Evolutionary conservation across 257 asterid genomes (phyloP), one percentile per base, ranked within the genome.

Genomic region (Asclepias syriaca): DNA sequence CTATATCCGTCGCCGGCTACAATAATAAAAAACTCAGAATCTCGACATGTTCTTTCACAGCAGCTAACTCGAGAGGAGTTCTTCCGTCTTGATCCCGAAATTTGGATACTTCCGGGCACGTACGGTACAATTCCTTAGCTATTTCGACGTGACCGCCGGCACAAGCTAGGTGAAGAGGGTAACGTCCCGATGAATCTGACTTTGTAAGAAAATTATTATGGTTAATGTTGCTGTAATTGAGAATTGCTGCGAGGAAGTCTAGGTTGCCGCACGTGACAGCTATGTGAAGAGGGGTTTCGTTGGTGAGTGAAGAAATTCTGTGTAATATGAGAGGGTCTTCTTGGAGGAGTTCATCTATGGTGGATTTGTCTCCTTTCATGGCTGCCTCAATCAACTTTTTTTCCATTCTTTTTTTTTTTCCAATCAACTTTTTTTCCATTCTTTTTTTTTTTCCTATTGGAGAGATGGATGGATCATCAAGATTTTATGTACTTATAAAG

Each of bases 211-310:
- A 43, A 43, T 43, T 6, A 43, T 43, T 43, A 43, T 24, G 0
- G 27, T 43, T 9, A 43, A 5, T 9, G 2, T 1, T 7, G 2
- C 1, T 7, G 10, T 8, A 6, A 43, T 9, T 43, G 12, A 60
- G 66, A 60, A 60, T 27, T 60, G 21, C 45, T 14, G 45, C 5
- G 45, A 29, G 21, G 15, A 60, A 60, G 21, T 60, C 66, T 29
- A 60, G 66, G 6, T 60, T 60, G 22, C 66, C 66, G 6, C 8
- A 32, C 6, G 29, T 29, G 45, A 45, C n/a, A 13, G 66, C 66
- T 60, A 60, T 60, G 66, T 60, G 66, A 34, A 60, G 66, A 27
- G 66, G 66, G 27, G 45, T 60, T 22, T 60, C 45, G 18, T 60
- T 29, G 21, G 45, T 60, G 66, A 60, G 66, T 29, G 45, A 29